These are phyloP conservation scores for Ajuga reptans DNA, from an alignment of 305 asterid species.

Conservation along the genomic window DNA sequence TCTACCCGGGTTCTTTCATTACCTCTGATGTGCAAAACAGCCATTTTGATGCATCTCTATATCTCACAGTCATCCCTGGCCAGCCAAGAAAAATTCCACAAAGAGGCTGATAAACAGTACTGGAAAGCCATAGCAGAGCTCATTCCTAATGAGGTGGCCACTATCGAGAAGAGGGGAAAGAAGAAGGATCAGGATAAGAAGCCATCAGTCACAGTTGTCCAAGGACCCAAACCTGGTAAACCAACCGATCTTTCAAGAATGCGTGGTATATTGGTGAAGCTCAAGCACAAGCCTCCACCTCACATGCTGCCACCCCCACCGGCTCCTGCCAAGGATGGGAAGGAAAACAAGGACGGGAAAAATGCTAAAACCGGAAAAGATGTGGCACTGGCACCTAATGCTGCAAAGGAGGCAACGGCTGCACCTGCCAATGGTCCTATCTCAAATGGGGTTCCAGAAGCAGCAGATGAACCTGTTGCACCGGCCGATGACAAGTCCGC, in stretches of 20 bases:
- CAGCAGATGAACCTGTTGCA: slow-evolving; percentile 32
- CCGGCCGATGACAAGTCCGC: slow-evolving; percentile 29
- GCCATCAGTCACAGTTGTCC: slow-evolving; percentile 74
- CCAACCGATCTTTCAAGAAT: slow-evolving; percentile 91
- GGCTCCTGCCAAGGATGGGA: slow-evolving; percentile 54
- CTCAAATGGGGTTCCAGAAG: slow-evolving; percentile 30
- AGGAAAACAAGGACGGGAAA: slow-evolving; percentile 54
- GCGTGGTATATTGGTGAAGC: slow-evolving; percentile 86
- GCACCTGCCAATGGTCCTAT: slow-evolving; percentile 40
- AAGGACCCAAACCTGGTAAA: slow-evolving; percentile 98
- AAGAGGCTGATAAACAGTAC: slow-evolving; percentile 87
- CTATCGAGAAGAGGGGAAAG: slow-evolving; percentile 72
- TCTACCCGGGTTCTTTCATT: background rate
- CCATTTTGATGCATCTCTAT: slow-evolving; percentile 10
- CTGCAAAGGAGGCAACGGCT: slow-evolving; percentile 31
- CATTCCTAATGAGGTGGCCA: slow-evolving; percentile 78
- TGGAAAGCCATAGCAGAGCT: slow-evolving; percentile 96
- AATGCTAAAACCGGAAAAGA: slow-evolving; percentile 38
- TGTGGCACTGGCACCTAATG: slow-evolving; percentile 24
- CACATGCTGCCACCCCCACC: slow-evolving; percentile 92
- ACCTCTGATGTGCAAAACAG: background rate
- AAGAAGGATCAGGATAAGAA: slow-evolving; percentile 94
- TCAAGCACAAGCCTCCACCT: slow-evolving; percentile 91
- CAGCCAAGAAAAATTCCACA: slow-evolving; percentile 72
- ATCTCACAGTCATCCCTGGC: slow-evolving; percentile 45